Base-by-base conservation (phyloP, 1,284 basidiomycete species). In the Agaricales sp. region DNA sequence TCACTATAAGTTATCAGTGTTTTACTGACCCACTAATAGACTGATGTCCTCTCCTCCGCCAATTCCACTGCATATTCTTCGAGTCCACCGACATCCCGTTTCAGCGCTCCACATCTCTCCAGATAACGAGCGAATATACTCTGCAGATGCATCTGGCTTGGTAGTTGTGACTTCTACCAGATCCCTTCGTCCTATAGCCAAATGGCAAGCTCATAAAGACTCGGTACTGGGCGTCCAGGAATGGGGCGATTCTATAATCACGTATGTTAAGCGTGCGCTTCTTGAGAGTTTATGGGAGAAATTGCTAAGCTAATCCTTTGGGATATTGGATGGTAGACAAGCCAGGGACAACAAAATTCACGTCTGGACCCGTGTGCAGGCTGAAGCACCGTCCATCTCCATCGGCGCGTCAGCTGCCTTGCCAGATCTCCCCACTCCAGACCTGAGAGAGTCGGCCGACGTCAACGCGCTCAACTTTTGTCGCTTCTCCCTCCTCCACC, bases 391-490 rank as follows among this genome's bases (percentile, higher is more conserved):
- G 3, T 66, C 70, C 8, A 61, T 61, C 45, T 65, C 67, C 23
- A 64, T 80, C 6, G 80, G 76, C 21, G 76, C 77, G 8, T 75
- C 79, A 1, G 80, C 81, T 2, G 67, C 72, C 1, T 59, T 74
- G 43, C 68, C 74, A 2, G 73, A 67, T 13, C 63, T 74, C 11
- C 67, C 70, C 1, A 64, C 63, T 0, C 88, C 86, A 2, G 53
- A 60, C 3, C 60, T 88, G 3, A 58, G 65, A 2, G 82, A 80
- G 55, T 83, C 83, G 0, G 68, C 95, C 63, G 86, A 89, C 57
- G 82, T 92, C 51, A 96, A 95, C 61, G 80, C 91, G 1, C 71
- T 95, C 54, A 95, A 94, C 62, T 95, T 87, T 60, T 94, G 92
- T 64, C 78, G 82, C 1, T 92, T 94, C 61, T 77, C 81, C 2